Base-by-base conservation (phyloP, 495 filamentous ascomycete species). In the Penicilliopsis zonata region DNA sequence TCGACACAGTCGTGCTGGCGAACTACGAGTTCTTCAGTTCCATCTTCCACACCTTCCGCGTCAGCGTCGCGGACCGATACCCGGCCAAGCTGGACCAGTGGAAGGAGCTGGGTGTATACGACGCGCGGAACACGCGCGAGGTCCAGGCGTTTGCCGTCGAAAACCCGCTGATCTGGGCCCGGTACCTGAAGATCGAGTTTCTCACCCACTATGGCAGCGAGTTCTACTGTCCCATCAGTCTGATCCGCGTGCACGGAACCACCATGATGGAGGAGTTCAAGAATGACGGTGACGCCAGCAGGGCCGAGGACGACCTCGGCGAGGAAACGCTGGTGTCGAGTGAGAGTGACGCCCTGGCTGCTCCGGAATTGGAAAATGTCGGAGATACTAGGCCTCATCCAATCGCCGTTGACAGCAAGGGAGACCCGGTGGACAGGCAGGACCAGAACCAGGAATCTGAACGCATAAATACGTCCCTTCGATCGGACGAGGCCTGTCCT, bases 11-110 rank as follows among this genome's bases (percentile, higher is more conserved):
- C 18, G 90, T 94, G 1, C 69, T 98, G 13, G 88, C 90, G 25
- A 98, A 96, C 54, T 98, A 88, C 52, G 90, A 94, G 55, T 98
- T 98, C 63, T 98, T 98, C 60, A 93, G 84, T 31, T 92, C 83
- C 39, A 95, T 94, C 67, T 84, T 96, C 46, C 80, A 84, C 33
- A 80, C 74, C 13, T 93, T 98, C 52, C 68, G 82, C 13, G 75
- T 96, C 33, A 86, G 80, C 47, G 86, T 94, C 14, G 84, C 86
- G 19, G 90, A 95, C 55, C 74, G 82, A 20, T 95, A 95, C 52
- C 90, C 90, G 2, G 80, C 88, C 18, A 94, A 94, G 52, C 49
- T 74, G 28, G 87, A 92, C 27, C 86, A 87, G 42, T 98, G 90
- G 90, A 82, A 80, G 37, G 76, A 84, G 23, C 53, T 96, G 20